A percentile compares a stretch with the other conserved stretches of the same genome.
Evolutionary conservation across 2,329 filamentous ascomycete genomes (phyloP).

Genomic region (Stagonosporopsis cucurbitacearum): DNA sequence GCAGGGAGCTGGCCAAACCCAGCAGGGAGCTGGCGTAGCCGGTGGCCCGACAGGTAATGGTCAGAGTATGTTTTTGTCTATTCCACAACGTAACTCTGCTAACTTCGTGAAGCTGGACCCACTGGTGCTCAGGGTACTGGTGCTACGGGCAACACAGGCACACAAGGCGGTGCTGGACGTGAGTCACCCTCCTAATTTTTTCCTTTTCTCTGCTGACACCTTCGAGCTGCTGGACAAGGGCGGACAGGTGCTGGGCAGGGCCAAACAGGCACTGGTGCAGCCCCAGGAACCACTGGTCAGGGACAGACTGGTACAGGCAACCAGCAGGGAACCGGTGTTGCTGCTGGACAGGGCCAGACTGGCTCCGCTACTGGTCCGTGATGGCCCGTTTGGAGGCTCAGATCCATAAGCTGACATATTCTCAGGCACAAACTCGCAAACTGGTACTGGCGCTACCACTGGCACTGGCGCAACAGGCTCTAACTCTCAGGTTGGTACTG

Average conservation of each 20-base stretch:
- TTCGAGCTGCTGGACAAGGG: background rate
- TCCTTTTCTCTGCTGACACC: background rate
- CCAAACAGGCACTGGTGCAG: background rate
- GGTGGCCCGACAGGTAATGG: background rate
- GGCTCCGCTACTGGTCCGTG: background rate
- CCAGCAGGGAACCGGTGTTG: background rate
- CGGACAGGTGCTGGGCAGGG: background rate
- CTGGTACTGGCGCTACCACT: background rate
- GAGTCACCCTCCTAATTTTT: background rate
- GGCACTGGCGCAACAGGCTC: conserved; percentile 13
- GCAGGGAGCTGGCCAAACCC: background rate
- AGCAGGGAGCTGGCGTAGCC: conserved; percentile 3
- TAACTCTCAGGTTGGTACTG: conserved; percentile 5
- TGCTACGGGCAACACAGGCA: background rate
- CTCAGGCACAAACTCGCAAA: background rate
- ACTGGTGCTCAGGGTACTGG: background rate
- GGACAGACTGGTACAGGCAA: background rate
- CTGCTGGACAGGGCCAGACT: background rate
- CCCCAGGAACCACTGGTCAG: background rate
- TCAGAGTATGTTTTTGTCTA: background rate
- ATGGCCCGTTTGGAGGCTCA: background rate
- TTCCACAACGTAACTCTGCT: background rate
- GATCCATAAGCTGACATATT: background rate
- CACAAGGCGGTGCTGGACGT: background rate
- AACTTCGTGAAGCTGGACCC: background rate